These are phyloP conservation scores for Ramaria rubella DNA, from an alignment of 768 basidiomycete genomes.

Conservation along the genomic window DNA sequence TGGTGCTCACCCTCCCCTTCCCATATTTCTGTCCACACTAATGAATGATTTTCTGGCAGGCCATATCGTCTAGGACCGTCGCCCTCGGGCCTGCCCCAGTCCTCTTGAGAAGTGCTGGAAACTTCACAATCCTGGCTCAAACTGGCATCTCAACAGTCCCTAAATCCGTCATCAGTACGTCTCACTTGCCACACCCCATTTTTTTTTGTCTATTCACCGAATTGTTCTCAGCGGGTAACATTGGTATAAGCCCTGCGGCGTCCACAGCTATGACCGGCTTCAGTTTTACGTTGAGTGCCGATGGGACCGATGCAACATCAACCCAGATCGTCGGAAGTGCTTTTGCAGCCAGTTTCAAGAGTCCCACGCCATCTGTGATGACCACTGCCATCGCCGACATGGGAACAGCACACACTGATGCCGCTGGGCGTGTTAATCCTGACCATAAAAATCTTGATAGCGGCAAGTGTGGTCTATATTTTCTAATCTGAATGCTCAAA, in stretches of 20 bases:
- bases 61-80: no score
- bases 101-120: not conserved
- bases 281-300: not conserved
- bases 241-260: not conserved
- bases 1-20: no score
- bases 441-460: not conserved
- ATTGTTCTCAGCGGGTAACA: not conserved
- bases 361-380: not conserved
- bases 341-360: not conserved
- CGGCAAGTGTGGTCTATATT: not conserved
- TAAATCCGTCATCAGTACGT: not conserved
- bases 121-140: not conserved
- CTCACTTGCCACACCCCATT: not conserved
- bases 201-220: not conserved
- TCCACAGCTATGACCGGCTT: not conserved
- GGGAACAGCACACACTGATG: not conserved
- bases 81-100: not conserved
- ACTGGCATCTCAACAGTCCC: not conserved
- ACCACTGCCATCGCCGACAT: not conserved
- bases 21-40: no score
- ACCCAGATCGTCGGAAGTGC: not conserved
- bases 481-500: not conserved
- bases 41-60: no score
- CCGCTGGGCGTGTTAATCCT: not conserved
- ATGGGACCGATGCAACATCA: not conserved